Evolutionary conservation across 495 filamentous ascomycete species (phyloP).

Genomic region (Tuber umbilicatum): DNA sequence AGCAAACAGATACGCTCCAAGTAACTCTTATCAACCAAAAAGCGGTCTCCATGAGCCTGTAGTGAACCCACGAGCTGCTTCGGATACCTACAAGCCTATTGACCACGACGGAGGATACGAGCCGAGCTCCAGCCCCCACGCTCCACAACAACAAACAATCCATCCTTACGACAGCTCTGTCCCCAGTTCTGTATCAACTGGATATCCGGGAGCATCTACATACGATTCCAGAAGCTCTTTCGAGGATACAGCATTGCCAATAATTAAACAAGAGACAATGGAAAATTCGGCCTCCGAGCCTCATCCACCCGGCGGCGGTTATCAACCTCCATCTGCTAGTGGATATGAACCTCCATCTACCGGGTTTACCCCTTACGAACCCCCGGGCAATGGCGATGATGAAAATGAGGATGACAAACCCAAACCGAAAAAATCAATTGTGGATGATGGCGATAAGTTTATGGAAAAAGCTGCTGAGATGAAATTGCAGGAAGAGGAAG

Average conservation of each 20-base stretch:
- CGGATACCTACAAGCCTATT: conserved; percentile 20
- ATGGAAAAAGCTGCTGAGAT: conserved; percentile 34
- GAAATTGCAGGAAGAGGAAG: conserved; percentile 49
- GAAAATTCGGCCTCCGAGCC: conserved; percentile 22
- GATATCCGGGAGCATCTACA: conserved; percentile 13
- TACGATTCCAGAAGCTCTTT: conserved; percentile 30
- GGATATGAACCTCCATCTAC: conserved; percentile 54
- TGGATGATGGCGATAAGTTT: conserved; percentile 64
- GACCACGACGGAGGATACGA: conserved; percentile 27
- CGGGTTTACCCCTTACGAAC: conserved; percentile 44
- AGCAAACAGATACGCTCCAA: conserved; percentile 29
- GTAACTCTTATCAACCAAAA: conserved; percentile 23
- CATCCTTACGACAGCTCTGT: conserved; percentile 27
- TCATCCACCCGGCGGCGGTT: conserved; percentile 3
- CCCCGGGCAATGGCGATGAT: conserved; percentile 46
- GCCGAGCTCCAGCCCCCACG: conserved; percentile 20
- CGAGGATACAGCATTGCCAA: conserved; percentile 18
- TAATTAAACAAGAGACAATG: conserved; percentile 8
- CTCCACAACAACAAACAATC: conserved; percentile 19
- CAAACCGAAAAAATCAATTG: conserved; percentile 64
- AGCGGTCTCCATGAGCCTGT: conserved; percentile 20
- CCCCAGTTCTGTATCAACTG: conserved; percentile 22
- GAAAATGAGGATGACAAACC: conserved; percentile 48
- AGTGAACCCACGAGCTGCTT: conserved; percentile 22
- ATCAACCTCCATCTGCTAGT: conserved; percentile 24